Conservation (phyloP, 2,329 filamentous ascomycete genomes). For the Colletotrichum graminicola region DNA sequence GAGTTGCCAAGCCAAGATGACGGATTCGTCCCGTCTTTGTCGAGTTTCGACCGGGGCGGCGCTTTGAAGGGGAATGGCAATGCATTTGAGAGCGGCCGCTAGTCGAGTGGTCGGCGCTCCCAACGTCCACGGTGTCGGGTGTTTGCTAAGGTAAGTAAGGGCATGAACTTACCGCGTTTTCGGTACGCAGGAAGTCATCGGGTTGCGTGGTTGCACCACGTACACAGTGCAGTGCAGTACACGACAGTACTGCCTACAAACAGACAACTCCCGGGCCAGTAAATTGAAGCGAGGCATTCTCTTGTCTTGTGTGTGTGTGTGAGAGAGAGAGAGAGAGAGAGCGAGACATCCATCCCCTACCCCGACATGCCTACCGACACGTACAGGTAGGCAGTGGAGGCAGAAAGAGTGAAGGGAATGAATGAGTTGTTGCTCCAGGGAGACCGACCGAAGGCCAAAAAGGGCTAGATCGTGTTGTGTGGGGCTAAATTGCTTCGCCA, state of each 20-base stretch:
- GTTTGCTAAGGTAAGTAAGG: not conserved
- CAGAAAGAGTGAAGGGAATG: not conserved
- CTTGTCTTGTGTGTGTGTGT: no score
- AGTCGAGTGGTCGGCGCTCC: constrained; percentile 4
- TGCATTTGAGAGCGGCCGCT: constrained; percentile 23
- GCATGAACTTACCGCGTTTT: not conserved
- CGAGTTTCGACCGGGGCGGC: constrained; percentile 31
- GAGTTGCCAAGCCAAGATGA: constrained; percentile 33
- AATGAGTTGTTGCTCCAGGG: not conserved
- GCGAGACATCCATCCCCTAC: not conserved
- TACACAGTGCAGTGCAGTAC: not conserved
- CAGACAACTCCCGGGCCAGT: not conserved
- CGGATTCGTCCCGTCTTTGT: constrained; percentile 39
- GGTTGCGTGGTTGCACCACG: not conserved
- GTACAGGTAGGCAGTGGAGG: not conserved
- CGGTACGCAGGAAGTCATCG: not conserved
- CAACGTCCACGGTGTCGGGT: constrained; percentile 6
- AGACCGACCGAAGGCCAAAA: not conserved
- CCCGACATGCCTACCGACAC: not conserved
- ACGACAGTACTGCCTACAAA: not conserved
- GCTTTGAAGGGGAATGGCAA: constrained; percentile 31
- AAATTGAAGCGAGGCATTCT: not conserved
- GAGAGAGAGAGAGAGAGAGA: no score
- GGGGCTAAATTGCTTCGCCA: constrained; percentile 36
- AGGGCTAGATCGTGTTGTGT: not conserved